phyloP scores from a whole-genome alignment of 129 eudicot species.

The Kitagawia praeruptora region DNA sequence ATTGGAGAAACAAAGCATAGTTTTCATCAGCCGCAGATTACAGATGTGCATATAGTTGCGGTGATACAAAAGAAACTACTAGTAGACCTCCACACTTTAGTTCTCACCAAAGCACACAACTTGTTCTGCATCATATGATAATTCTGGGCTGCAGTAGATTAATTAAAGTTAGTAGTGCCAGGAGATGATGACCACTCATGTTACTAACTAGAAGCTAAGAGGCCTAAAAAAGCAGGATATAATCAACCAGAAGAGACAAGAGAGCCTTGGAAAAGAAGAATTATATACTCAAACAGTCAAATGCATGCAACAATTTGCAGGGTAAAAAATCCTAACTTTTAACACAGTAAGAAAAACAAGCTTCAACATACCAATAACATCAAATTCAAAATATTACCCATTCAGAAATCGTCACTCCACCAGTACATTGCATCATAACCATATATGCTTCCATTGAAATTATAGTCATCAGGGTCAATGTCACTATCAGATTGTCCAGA shows the following conservation, averaged over 20 bases:
- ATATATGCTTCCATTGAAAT: not conserved
- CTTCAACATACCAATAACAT: not conserved
- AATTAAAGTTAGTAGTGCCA: not conserved
- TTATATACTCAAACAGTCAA: not conserved
- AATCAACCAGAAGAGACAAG: not conserved
- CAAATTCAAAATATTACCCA: not conserved
- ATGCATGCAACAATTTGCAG: not conserved
- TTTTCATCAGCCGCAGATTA: not conserved
- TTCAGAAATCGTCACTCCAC: constrained; percentile 22
- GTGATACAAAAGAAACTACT: not conserved
- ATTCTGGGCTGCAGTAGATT: not conserved
- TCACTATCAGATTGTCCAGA: constrained; percentile 35
- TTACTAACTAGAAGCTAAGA: too few relatives aligned
- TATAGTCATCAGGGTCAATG: constrained; percentile 31
- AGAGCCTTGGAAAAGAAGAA: not conserved
- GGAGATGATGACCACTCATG: not conserved
- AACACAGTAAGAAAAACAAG: not conserved
- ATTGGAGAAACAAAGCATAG: not conserved
- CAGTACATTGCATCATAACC: too few relatives aligned
- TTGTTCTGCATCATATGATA: not conserved
- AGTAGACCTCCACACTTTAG: not conserved
- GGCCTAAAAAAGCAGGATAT: not conserved
- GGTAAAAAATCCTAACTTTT: not conserved
- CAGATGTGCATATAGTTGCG: not conserved
- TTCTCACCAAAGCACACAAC: not conserved